phyloP scores from a whole-genome alignment of 2,329 filamentous ascomycete genomes.

The Zarea fungicola region DNA sequence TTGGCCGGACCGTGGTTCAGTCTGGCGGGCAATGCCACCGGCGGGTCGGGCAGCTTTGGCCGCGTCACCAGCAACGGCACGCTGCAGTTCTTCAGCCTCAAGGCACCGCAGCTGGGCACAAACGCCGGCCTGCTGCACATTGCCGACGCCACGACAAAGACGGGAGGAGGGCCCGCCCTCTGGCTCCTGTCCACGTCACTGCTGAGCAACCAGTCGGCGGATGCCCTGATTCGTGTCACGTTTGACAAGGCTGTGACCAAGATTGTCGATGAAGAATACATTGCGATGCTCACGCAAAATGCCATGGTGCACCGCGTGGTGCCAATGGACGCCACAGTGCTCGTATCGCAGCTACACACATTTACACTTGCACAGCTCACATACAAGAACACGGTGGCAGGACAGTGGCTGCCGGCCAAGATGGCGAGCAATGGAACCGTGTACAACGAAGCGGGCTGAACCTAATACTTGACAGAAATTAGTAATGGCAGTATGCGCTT shows the following conservation, averaged over 20 bases:
- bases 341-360: conserved; percentile 9
- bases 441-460: too few species aligned
- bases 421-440: too few species aligned
- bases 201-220: background rate
- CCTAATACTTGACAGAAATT: too few species aligned
- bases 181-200: background rate
- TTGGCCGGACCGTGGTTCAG: background rate
- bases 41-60: background rate
- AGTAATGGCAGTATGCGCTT: too few species aligned
- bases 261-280: background rate
- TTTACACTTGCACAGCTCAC: too few species aligned
- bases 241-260: background rate
- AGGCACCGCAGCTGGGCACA: background rate
- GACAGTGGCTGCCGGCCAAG: too few species aligned
- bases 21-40: background rate
- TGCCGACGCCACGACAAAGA: background rate
- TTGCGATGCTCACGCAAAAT: background rate
- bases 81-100: background rate
- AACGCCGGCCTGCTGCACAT: background rate
- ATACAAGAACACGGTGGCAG: too few species aligned
- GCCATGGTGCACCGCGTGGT: background rate
- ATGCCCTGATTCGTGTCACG: background rate
- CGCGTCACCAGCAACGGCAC: background rate
- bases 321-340: background rate
- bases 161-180: background rate